These are phyloP conservation scores for Beauveria brongniartii DNA, from an alignment of 2,329 filamentous ascomycete genomes.

Conservation along the genomic window DNA sequence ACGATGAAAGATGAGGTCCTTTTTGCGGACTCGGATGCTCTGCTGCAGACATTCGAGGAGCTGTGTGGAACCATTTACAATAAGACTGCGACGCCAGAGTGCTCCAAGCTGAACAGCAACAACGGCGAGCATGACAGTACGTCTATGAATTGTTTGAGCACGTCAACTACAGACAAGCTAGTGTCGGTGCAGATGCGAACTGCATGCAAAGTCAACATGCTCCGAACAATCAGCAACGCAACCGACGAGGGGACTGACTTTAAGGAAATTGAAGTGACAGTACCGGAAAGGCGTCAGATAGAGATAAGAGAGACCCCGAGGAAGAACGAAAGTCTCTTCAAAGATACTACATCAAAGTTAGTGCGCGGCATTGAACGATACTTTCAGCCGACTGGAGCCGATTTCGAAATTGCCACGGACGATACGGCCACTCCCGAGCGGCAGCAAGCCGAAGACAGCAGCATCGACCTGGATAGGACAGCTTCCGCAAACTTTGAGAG, in stretches of 20 bases:
- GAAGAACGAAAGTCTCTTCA: not conserved
- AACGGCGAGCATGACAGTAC: not conserved
- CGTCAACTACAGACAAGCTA: not conserved
- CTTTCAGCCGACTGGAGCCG: slow-evolving; percentile 18
- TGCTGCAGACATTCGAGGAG: slow-evolving; percentile 36
- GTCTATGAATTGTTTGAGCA: not conserved
- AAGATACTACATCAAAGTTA: not conserved
- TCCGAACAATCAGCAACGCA: slow-evolving; percentile 22
- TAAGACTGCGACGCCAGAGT: not conserved
- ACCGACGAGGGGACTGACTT: slow-evolving; percentile 22
- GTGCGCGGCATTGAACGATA: slow-evolving; percentile 22
- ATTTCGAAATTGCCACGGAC: slow-evolving; percentile 28
- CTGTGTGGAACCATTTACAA: not conserved
- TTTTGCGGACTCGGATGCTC: slow-evolving; percentile 46
- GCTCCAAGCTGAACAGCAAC: not conserved
- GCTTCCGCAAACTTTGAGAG: not conserved
- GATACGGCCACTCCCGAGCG: slow-evolving; percentile 22
- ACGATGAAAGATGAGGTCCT: slow-evolving; percentile 65
- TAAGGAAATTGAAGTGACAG: not conserved
- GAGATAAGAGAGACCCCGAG: not conserved
- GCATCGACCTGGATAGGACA: not conserved
- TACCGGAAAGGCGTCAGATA: not conserved
- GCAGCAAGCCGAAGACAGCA: not conserved
- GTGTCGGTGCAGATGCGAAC: slow-evolving; percentile 21
- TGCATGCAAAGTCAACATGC: slow-evolving; percentile 24